Base-by-base conservation (phyloP, 345 rosid species). In the Euphorbia peplus region DNA sequence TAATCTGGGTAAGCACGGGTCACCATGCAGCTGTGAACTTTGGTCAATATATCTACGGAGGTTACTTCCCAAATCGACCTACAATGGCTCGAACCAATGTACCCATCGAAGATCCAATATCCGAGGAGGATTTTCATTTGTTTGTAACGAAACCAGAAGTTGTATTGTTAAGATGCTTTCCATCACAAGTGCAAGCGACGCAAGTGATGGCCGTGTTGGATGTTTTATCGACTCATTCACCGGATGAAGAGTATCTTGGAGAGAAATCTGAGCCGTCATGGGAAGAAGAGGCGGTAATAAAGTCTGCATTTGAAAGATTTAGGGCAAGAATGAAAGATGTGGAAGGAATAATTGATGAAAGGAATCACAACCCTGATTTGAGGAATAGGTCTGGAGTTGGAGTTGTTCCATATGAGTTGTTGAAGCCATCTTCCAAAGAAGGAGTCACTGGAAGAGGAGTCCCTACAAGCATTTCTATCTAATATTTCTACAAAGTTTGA, bases 1-100 rank as follows among this genome's bases (percentile, higher is more conserved):
- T 87, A 0, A 59, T 70, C 0, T 87, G 88, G 89, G 77, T 82
- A 8, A 9, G 84, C 28, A 81, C 88, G 0, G 84, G 83, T 5
- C 88, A 83, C 70, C 88, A 86, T 9, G 80, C 88, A 1, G 75
- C 88, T 0, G 88, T 86, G 14, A 84, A 86, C 83, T 87, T 84
- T 16, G 88, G 87, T 0, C 91, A 87, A 35, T 87, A 87, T 61
- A 2, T 73, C 8, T 84, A 74, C 24, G 88, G 64, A 0, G 91
- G 86, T 0, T 87, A 83, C 74, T 73, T 87, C 70, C 88, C 88
- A 0, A 87, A 76, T 62, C 63, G 82, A 54, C 88, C 91, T 1
- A 75, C 88, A 54, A 73, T 68, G 12, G 75, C 84, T 0, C 77
- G 88, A 57, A 46, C 5, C n/a, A 75, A 76, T 12, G 81, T 87